These are phyloP conservation scores for Colletotrichum tropicale DNA, from an alignment of 2,329 filamentous ascomycete species.

Conservation along the genomic window DNA sequence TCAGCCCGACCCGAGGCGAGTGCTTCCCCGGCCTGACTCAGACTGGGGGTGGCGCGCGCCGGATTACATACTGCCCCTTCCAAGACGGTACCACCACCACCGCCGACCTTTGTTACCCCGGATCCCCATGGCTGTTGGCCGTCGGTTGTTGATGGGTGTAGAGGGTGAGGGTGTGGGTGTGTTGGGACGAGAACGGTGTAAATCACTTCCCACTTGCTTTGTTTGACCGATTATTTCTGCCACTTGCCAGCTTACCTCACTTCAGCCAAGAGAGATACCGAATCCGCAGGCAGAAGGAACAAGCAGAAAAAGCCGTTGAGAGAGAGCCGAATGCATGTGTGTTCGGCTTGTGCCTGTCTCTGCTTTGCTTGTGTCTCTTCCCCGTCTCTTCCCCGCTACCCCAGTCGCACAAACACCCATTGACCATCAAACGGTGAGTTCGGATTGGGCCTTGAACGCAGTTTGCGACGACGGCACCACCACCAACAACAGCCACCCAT, in stretches of 20 bases:
- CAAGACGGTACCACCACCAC: not conserved
- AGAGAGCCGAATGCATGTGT: not conserved
- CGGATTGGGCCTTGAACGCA: conserved; percentile 10
- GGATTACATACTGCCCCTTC: not conserved
- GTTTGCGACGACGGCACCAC: not conserved
- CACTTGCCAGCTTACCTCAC: not conserved
- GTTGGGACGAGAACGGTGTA: conserved; percentile 7
- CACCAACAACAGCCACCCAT: not conserved
- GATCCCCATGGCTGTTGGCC: conserved; percentile 1
- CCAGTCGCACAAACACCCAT: not conserved
- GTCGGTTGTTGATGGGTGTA: not conserved
- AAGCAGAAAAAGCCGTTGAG: not conserved
- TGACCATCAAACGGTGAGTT: not conserved
- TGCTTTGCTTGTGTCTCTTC: not conserved
- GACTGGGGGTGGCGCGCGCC: conserved; percentile 16
- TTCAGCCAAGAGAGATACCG: not conserved
- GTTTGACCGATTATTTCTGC: not conserved
- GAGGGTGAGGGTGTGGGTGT: not conserved
- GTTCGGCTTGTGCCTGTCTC: not conserved
- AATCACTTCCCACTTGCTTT: not conserved
- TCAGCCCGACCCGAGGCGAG: not conserved
- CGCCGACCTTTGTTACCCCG: conserved; percentile 4
- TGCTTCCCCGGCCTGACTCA: conserved; percentile 18
- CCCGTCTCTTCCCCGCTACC: not conserved
- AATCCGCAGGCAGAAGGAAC: not conserved